A percentile compares a stretch with the other conserved stretches of the same genome.
Evolutionary conservation across 495 filamentous ascomycete genomes (phyloP).

Genomic region (Penicillium manginii): DNA sequence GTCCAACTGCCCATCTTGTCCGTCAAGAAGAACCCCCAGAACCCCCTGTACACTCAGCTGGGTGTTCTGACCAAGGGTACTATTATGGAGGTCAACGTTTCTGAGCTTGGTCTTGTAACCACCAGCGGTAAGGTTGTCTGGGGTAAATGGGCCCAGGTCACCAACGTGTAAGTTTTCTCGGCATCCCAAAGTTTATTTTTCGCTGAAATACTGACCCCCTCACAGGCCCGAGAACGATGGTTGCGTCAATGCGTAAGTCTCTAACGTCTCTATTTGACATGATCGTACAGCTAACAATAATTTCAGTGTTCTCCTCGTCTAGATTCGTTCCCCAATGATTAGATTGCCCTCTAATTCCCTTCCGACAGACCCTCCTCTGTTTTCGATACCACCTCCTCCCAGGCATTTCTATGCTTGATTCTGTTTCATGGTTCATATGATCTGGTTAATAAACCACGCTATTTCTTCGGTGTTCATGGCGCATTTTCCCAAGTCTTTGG

Average conservation of each 20-base stretch:
- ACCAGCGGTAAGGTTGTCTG: constrained; percentile 92
- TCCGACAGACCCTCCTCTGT: constrained; percentile 21
- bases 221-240: constrained; percentile 29
- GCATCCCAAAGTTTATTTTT: neutral
- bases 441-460: constrained; percentile 25
- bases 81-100: constrained; percentile 94
- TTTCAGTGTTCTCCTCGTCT: constrained; percentile 32
- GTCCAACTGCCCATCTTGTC: constrained; percentile 91
- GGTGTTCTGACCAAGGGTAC: constrained; percentile 95
- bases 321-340: constrained; percentile 12
- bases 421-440: constrained; percentile 24
- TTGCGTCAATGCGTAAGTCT: constrained; percentile 29
- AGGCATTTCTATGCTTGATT: constrained; percentile 26
- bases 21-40: constrained; percentile 99
- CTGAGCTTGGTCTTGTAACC: constrained; percentile 89
- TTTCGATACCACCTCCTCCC: constrained; percentile 32
- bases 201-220: constrained; percentile 1
- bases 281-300: constrained; percentile 9
- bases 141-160: constrained; percentile 79
- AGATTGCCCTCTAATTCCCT: constrained; percentile 17
- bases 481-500: constrained; percentile 26
- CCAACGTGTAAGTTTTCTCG: constrained; percentile 56
- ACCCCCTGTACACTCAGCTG: constrained; percentile 90
- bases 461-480: constrained; percentile 35
- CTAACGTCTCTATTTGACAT: neutral